Conservation (phyloP, 129 eudicot genomes). For the Flaveria bidentis region DNA sequence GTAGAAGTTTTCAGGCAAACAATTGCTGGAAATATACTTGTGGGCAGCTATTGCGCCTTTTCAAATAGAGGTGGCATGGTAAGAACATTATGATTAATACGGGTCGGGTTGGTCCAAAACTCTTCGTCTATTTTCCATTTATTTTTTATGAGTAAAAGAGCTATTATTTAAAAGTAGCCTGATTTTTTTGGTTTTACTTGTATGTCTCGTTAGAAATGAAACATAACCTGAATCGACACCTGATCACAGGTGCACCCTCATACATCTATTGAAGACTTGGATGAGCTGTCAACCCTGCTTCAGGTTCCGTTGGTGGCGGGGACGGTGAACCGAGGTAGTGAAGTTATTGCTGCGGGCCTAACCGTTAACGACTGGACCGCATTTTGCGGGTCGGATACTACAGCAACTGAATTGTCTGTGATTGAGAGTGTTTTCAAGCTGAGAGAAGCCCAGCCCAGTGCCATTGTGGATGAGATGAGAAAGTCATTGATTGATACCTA, state of each 20-base stretch:
- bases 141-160: not conserved
- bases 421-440: constrained; percentile 81
- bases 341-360: constrained; percentile 71
- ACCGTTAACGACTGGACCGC: constrained; percentile 84
- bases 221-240: too few relatives aligned
- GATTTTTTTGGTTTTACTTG: not conserved
- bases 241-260: constrained; percentile 62
- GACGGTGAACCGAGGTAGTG: constrained; percentile 86
- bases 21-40: constrained; percentile 69
- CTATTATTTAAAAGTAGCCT: not conserved
- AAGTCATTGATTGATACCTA: constrained; percentile 68
- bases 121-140: not conserved
- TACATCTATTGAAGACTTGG: constrained; percentile 82
- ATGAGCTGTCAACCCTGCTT: constrained; percentile 78
- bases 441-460: constrained; percentile 73
- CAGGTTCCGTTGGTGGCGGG: constrained; percentile 89
- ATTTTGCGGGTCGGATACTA: constrained; percentile 76
- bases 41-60: constrained; percentile 68
- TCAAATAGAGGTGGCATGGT: constrained; percentile 78
- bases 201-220: constrained; percentile 6
- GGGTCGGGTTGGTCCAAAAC: not conserved
- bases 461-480: constrained; percentile 79
- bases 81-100: constrained; percentile 22
- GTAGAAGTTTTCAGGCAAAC: constrained; percentile 77
- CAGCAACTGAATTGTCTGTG: constrained; percentile 71